phyloP scores from a whole-genome alignment of 495 filamentous ascomycete species.

The Trichoderma parareesei region DNA sequence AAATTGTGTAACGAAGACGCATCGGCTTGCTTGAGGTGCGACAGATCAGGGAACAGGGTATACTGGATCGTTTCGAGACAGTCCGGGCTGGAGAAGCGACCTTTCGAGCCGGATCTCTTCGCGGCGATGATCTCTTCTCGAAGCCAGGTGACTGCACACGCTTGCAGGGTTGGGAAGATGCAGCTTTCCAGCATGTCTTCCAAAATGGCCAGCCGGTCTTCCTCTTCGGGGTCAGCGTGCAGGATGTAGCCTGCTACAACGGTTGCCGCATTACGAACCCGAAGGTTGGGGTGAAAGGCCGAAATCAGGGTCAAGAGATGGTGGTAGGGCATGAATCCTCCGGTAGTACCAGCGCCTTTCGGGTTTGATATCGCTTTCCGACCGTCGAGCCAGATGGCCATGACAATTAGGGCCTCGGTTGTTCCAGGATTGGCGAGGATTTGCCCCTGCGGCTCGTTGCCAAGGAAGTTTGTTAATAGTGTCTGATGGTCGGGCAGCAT shows the following conservation, averaged over 20 bases:
- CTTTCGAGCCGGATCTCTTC: conserved; percentile 16
- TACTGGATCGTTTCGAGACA: conserved; percentile 40
- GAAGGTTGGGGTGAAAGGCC: conserved; percentile 57
- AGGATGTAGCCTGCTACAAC: conserved; percentile 63
- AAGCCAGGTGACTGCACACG: conserved; percentile 76
- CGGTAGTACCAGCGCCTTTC: conserved; percentile 20
- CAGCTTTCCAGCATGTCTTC: conserved; percentile 74
- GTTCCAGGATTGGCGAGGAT: conserved; percentile 30
- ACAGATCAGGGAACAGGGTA: conserved; percentile 33
- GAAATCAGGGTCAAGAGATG: conserved; percentile 59
- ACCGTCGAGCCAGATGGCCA: conserved; percentile 39
- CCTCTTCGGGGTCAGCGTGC: conserved; percentile 65
- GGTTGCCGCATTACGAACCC: conserved; percentile 65
- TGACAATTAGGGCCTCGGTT: conserved; percentile 39
- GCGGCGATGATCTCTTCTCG: conserved; percentile 70
- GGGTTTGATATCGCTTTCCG: conserved; percentile 19
- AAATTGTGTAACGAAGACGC: conserved; percentile 22
- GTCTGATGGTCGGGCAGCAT: conserved; percentile 41
- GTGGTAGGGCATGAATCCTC: conserved; percentile 45
- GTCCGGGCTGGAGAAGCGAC: conserved; percentile 46
- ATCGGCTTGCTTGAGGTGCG: conserved; percentile 22
- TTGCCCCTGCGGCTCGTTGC: conserved; percentile 31
- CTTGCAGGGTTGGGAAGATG: conserved; percentile 67
- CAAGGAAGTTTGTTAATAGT: conserved; percentile 54
- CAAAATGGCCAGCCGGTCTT: conserved; percentile 66